Evolutionary conservation across 2,329 filamentous ascomycete species (phyloP), one percentile per base, ranked within the genome.

Genomic region (Plectosphaerella sp.): DNA sequence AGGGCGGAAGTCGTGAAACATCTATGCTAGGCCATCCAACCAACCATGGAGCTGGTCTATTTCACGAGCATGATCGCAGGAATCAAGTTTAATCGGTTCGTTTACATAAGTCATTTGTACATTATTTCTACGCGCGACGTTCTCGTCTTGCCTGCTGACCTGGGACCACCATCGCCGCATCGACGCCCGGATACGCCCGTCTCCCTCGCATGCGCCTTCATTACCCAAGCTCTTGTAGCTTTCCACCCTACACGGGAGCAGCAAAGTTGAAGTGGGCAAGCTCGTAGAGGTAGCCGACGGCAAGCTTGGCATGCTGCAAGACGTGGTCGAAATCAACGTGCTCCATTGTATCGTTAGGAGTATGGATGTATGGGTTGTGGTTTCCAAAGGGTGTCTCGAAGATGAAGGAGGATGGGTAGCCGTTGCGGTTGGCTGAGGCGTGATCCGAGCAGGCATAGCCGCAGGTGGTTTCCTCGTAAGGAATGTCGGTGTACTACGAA

Each of bases 351-450:
- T 92, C 89, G 54, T 86, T 79, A 1, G 84, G 85, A 1, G 83
- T 83, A 70, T 92, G 88, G 57, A 92, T 91, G 66, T 85, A 82
- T 61, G 83, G 82, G 68, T 88, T 86, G 51, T 72, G 78, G 64
- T 80, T 69, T 51, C 79, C 76, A 59, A 86, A 82, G 16, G 77
- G 71, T 22, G 79, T 76, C 68, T 87, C 83, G 50, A 84, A 83
- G 20, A 86, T 80, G 61, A 86, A 85, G 2, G 82, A 79, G 0
- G 83, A 81, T 1, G 84, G 82, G 64, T 85, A 88, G 16, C 84
- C 84, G 15, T 81, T 80, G 61, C 83, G 82, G 58, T 78, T 83
- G 15, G 85, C 85, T 1, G 83, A 86, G 8, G 84, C 83, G 61
- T 86, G 83, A 64, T 87, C 84, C n/a, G 82, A 86, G 72, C 84